Conservation (phyloP, 83 land plant genomes). For the Larix sibirica region DNA sequence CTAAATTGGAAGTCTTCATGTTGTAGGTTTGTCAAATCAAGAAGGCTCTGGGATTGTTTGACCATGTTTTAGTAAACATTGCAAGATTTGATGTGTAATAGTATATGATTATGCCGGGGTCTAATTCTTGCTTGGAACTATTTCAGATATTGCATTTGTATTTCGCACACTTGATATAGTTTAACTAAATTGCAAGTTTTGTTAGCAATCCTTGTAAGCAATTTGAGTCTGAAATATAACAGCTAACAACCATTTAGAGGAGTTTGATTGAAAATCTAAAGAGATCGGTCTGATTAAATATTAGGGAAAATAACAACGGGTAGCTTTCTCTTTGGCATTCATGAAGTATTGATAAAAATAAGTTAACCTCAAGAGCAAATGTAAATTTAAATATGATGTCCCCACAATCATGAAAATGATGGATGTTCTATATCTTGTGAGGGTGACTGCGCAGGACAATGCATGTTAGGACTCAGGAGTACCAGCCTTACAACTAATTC, state of each 20-base stretch:
- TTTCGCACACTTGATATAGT: too few relatives aligned
- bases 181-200: too few relatives aligned
- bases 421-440: too few relatives aligned
- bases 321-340: neutral
- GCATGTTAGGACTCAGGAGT: too few relatives aligned
- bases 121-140: neutral
- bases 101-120: neutral
- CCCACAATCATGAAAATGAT: too few relatives aligned
- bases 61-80: neutral
- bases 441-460: too few relatives aligned
- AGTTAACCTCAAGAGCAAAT: neutral
- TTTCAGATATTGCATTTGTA: neutral
- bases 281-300: neutral
- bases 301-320: neutral
- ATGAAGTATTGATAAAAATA: neutral
- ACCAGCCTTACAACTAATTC: too few relatives aligned
- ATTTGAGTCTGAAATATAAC: too few relatives aligned
- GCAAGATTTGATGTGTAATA: neutral
- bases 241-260: too few relatives aligned
- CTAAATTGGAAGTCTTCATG: too few relatives aligned
- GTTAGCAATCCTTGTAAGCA: too few relatives aligned
- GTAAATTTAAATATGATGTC: neutral
- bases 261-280: too few relatives aligned
- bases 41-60: neutral
- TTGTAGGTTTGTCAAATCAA: slow-evolving; percentile 39